These are phyloP conservation scores for Termitomyces sp. DNA, from an alignment of 768 basidiomycete genomes.

Conservation along the genomic window DNA sequence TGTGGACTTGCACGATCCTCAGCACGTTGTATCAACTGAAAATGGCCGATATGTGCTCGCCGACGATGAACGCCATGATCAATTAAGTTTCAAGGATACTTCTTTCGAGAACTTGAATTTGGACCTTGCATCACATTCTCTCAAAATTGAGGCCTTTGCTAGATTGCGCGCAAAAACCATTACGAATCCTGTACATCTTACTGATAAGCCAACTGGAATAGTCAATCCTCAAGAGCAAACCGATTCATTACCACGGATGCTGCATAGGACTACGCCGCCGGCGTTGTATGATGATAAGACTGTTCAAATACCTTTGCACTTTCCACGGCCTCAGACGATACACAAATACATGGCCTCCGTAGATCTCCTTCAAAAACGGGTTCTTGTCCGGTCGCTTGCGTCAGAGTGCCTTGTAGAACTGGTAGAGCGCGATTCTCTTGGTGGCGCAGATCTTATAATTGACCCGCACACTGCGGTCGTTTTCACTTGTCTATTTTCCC, in stretches of 20 bases:
- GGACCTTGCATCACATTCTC: slow-evolving; percentile 16
- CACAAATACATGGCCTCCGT: slow-evolving; percentile 73
- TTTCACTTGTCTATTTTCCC: slow-evolving; percentile 27
- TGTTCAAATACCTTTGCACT: slow-evolving; percentile 31
- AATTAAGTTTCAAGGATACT: background rate
- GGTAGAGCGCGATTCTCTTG: slow-evolving; percentile 58
- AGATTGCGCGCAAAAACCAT: slow-evolving; percentile 35
- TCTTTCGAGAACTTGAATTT: background rate
- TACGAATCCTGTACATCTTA: slow-evolving; percentile 2
- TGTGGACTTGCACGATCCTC: background rate
- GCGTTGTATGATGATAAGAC: slow-evolving; percentile 42
- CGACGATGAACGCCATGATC: background rate
- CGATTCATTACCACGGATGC: background rate
- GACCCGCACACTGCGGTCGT: slow-evolving; percentile 52
- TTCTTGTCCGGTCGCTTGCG: slow-evolving; percentile 48
- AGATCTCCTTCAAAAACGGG: slow-evolving; percentile 62
- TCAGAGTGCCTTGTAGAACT: slow-evolving; percentile 47
- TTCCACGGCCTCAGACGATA: slow-evolving; percentile 23
- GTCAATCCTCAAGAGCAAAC: background rate
- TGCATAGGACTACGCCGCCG: slow-evolving; percentile 26
- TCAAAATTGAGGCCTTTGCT: slow-evolving; percentile 33
- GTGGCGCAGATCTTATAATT: slow-evolving; percentile 60
- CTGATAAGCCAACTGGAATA: slow-evolving; percentile 1
- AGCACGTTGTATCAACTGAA: background rate
- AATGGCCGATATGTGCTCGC: background rate